Evolutionary conservation across 148 eudicot genomes (phyloP), one percentile per base, ranked within the genome.

Genomic region (Arbutus unedo): DNA sequence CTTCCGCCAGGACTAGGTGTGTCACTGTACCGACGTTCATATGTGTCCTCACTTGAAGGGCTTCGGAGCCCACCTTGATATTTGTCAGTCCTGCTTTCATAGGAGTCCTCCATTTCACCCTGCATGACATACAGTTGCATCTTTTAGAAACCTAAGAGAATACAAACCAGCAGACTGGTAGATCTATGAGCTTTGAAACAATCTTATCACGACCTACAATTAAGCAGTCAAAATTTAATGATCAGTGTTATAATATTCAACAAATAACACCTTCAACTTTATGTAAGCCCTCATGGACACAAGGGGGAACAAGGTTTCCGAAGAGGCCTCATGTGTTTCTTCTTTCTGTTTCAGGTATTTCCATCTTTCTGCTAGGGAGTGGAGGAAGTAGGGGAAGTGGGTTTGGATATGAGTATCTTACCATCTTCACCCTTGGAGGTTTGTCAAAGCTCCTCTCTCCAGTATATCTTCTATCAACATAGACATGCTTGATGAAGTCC

Each of bases 401-500:
- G 76, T 87, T 64, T 64, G 70, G 41, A 64, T 23, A 64, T n/a
- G 70, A 64, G 41, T 25, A 64, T 23, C 41, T 64, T 84, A 94
- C 95, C 98, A 87, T 78, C 84, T 89, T 93, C 76, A 67, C 91
- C 86, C 88, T 91, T 57, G 90, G 91, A 85, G 99, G 93, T 86
- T 87, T 92, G 73, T 93, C 94, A 62, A 60, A 85, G 88, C 92
- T 89, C 86, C 87, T 92, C 85, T 94, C 99, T 83, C 97, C 98
- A 48, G 93, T 85, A 87, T 87, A 94, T 93, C 94, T 91, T 85
- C 93, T 91, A 83, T 96, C 99, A 85, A 94, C 99, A 84, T 89
- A 96, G 23, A 96, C 97, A 91, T 93, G 97, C 89, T 92, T 96
- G 71, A 96, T 94, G 82, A 94, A 96, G 85, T 87, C 90, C 66